A percentile compares a stretch with the other conserved stretches of the same genome.
phyloP scores from a whole-genome alignment of 495 filamentous ascomycete genomes.

The Penicillium manginii region DNA sequence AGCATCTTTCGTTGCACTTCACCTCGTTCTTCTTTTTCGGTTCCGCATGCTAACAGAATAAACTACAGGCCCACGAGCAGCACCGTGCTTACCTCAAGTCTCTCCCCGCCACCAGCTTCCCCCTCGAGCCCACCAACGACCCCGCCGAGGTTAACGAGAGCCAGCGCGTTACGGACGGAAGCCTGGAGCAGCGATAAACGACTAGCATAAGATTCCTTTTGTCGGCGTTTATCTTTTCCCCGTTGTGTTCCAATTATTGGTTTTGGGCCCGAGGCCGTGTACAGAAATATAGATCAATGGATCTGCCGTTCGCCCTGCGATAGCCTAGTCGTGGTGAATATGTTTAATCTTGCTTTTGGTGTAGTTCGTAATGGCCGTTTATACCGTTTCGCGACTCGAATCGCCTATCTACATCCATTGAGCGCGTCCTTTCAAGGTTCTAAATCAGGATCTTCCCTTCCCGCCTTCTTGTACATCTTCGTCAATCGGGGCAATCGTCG shows the following conservation, averaged over 20 bases:
- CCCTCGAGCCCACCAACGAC: conserved; percentile 59
- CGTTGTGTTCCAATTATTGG: conserved; percentile 23
- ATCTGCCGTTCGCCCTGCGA: conserved; percentile 26
- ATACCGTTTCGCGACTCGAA: not conserved
- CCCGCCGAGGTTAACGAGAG: conserved; percentile 56
- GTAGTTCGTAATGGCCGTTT: too few species aligned
- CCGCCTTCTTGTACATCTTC: not conserved
- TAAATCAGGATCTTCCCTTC: too few species aligned
- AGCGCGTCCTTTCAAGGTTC: not conserved
- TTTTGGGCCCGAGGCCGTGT: conserved; percentile 38
- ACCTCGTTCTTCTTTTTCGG: not conserved
- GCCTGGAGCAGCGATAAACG: conserved; percentile 55
- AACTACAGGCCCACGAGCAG: conserved; percentile 77
- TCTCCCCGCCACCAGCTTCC: conserved; percentile 76
- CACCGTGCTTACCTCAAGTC: conserved; percentile 81
- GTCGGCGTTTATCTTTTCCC: conserved; percentile 47
- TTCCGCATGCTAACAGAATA: conserved; percentile 1
- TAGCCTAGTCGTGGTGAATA: not conserved
- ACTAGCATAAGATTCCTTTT: conserved; percentile 38
- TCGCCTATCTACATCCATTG: too few species aligned
- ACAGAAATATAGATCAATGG: conserved; percentile 41
- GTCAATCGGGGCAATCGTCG: too few species aligned
- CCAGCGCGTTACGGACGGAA: conserved; percentile 57
- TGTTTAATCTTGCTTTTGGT: too few species aligned
- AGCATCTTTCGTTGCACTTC: not conserved